Conservation (phyloP, 179 eudicot species). For the Nepenthes alata region DNA sequence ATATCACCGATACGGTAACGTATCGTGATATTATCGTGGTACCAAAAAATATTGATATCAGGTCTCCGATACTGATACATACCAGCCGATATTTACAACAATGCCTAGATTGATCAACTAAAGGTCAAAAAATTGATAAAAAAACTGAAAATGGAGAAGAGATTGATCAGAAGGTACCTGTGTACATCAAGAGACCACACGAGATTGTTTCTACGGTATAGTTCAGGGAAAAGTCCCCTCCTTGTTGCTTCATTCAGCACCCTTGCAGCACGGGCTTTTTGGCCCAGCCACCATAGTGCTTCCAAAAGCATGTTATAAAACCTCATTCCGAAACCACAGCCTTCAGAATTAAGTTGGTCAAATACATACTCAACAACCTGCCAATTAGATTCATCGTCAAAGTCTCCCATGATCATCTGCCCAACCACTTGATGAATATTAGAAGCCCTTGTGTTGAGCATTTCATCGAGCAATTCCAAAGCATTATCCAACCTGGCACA, state of each 20-base stretch:
- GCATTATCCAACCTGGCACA: slow-evolving; percentile 54
- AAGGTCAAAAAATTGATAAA: not conserved
- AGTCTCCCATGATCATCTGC: slow-evolving; percentile 84
- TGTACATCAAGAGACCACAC: slow-evolving; percentile 92
- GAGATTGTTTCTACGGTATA: slow-evolving; percentile 59
- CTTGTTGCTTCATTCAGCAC: slow-evolving; percentile 83
- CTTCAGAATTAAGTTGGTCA: slow-evolving; percentile 82
- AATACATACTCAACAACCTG: slow-evolving; percentile 92
- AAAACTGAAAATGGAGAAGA: not conserved
- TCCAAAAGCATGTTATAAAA: slow-evolving; percentile 82
- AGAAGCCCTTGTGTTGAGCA: slow-evolving; percentile 61
- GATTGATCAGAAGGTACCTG: slow-evolving; percentile 32
- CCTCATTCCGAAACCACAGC: slow-evolving; percentile 73
- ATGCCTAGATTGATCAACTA: slow-evolving; percentile 5
- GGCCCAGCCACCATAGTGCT: slow-evolving; percentile 93
- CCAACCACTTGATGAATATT: slow-evolving; percentile 87
- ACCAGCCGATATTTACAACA: not conserved
- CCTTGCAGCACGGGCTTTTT: slow-evolving; percentile 77
- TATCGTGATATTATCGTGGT: too few relatives aligned
- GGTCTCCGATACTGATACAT: not conserved
- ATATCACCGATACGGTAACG: too few relatives aligned
- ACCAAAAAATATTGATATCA: too few relatives aligned
- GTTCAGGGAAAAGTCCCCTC: slow-evolving; percentile 86
- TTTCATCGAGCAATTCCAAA: slow-evolving; percentile 63
- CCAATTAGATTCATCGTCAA: slow-evolving; percentile 81